Conservation (phyloP, 495 filamentous ascomycete genomes). For the Cercophora scortea region DNA sequence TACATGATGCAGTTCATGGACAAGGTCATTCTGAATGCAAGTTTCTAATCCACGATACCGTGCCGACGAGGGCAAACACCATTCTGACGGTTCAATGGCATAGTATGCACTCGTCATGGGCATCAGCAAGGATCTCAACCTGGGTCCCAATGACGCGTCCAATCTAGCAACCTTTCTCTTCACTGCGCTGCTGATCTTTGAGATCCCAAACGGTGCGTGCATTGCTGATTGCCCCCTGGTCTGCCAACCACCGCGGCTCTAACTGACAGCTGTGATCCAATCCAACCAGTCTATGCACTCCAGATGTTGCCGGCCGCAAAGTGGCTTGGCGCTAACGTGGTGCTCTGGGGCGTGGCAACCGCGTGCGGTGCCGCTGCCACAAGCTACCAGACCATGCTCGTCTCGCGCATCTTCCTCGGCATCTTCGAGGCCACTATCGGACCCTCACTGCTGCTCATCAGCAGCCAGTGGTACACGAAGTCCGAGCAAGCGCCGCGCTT, state of each 20-base stretch:
- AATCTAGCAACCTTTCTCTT: conserved; percentile 30
- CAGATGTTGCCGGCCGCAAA: conserved; percentile 49
- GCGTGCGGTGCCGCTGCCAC: conserved; percentile 27
- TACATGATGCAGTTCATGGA: conserved; percentile 63
- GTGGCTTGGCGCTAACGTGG: conserved; percentile 47
- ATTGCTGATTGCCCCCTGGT: background rate
- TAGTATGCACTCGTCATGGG: conserved; percentile 33
- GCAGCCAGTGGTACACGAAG: conserved; percentile 54
- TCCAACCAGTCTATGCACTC: conserved; percentile 29
- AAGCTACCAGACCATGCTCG: conserved; percentile 27
- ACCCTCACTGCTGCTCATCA: conserved; percentile 50
- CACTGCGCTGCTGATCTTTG: conserved; percentile 24
- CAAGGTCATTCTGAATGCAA: conserved; percentile 53
- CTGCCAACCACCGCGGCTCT: background rate
- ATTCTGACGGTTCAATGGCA: background rate
- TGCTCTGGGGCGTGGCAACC: conserved; percentile 41
- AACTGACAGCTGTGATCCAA: background rate
- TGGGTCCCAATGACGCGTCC: conserved; percentile 29
- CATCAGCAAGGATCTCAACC: conserved; percentile 20
- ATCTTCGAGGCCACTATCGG: conserved; percentile 57
- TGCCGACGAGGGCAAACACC: background rate
- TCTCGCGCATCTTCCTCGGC: conserved; percentile 49
- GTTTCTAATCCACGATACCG: conserved; percentile 2
- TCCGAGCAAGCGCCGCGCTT: conserved; percentile 54
- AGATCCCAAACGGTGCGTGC: conserved; percentile 24